Evolutionary conservation across 1,284 basidiomycete genomes (phyloP), one percentile per base, ranked within the genome.

Genomic region (Lentinula novae-zelandiae): DNA sequence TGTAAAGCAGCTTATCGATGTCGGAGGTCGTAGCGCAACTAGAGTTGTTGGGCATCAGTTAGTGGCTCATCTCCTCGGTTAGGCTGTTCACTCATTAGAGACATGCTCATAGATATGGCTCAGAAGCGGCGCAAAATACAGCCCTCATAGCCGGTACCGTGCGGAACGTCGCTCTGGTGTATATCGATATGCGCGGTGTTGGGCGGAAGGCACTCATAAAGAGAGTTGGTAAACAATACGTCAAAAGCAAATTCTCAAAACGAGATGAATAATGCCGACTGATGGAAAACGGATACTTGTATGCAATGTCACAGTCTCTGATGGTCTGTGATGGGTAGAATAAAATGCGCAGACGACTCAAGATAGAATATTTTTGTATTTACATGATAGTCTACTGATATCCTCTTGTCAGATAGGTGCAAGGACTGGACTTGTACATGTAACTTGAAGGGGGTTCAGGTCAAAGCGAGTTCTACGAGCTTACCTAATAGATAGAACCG

Each of bases 131-230:
- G 12, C 76, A 85, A 61, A 82, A 82, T 49, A 81, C 84, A 3
- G 70, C 78, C 59, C 67, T 82, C 40, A 74, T 86, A 60, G 78
- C 85, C 7, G 86, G 87, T 13, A 85, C 86, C 0, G 84, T 83
- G 38, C 77, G 82, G 61, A 92, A 93, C 73, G 83, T 91, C 22
- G 85, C 82, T 2, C 78, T 92, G 39, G 87, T 93, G 39, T 92
- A 92, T 70, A 81, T 92, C 57, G 90, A 93, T 69, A 79, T 89
- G 73, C 76, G 79, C 1, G 90, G 90, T 0, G 81, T 92, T 38
- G 90, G 88, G 3, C 75, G 89, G 63, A 76, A 82, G 52, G 89
- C 88, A 3, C 69, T 93, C 58, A 74, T 93, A 67, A 87, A 80
- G 75, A 79, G 76, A 60, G 81, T 77, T 0, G 85, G 84, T 34